Conservation (phyloP, 805 yeast species). For the Kodamaea neixiangensis region DNA sequence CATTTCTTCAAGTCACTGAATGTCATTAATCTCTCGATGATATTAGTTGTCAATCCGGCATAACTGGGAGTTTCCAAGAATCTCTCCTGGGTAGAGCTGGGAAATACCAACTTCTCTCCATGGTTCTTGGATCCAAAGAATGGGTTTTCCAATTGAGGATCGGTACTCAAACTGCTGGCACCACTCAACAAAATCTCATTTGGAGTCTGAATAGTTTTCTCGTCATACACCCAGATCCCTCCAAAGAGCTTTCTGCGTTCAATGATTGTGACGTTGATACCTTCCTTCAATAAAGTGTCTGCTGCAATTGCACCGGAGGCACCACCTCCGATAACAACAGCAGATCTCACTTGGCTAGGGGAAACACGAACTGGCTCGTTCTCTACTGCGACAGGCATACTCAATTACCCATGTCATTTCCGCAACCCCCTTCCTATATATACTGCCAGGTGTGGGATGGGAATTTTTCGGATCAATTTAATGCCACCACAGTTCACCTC, state of each 20-base stretch:
- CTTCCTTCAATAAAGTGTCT: constrained; percentile 40
- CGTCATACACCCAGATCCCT: constrained; percentile 46
- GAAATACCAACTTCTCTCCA: constrained; percentile 9
- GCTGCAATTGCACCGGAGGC: constrained; percentile 49
- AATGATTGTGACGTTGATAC: constrained; percentile 33
- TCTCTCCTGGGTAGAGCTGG: constrained; percentile 25
- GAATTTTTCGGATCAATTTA: constrained; percentile 4
- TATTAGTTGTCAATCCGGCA: constrained; percentile 34
- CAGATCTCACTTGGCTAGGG: constrained; percentile 20
- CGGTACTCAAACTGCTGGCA: constrained; percentile 19
- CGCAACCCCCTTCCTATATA: neutral
- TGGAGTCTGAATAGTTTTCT: constrained; percentile 20
- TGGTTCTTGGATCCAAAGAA: constrained; percentile 14
- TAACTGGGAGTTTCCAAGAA: constrained; percentile 34
- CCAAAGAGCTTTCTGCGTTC: constrained; percentile 44
- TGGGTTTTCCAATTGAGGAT: constrained; percentile 32
- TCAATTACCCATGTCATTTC: neutral
- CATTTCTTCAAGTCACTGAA: constrained; percentile 42
- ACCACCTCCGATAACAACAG: constrained; percentile 55
- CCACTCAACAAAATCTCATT: constrained; percentile 25
- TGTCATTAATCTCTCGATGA: constrained; percentile 48
- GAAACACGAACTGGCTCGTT: constrained; percentile 8
- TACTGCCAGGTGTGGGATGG: neutral
- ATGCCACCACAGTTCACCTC: constrained; percentile 11
- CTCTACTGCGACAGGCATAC: constrained; percentile 4